Base-by-base conservation (phyloP, 495 filamentous ascomycete species). In the Podospora didyma region DNA sequence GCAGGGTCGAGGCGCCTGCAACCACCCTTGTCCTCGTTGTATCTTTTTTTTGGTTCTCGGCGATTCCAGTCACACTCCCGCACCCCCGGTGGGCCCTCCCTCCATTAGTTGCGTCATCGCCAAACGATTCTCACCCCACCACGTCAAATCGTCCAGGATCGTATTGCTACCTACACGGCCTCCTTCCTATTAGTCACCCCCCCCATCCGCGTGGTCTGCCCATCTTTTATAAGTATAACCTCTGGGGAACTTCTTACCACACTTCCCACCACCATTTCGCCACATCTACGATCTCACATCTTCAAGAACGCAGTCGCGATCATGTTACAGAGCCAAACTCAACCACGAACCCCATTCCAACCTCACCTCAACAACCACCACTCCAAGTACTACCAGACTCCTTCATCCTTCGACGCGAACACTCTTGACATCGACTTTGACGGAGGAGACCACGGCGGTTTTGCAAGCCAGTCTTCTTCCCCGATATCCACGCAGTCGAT, bases 401-500 rank as follows among this genome's bases (percentile, higher is more conserved):
- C 28, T 14, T 28, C 24, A 35, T n/a, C 37, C 48, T 22, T 16
- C 56, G 41, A 46, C 56, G 17, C 44, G 45, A 52, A 45, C 64
- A 49, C 53, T 51, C 47, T 60, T 50, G 64, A 65, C 21, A 24
- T 63, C 41, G 64, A 68, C 44, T 51, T 58, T 50, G 60, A 59
- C 54, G 45, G 35, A n/a, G 58, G 44, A n/a, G 58, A 69, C 52
- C 24, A 54, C 55, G 60, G n/a, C n/a, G n/a, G 50, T 51, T 54
- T 35, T 23, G 50, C 51, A 44, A 70, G 65, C 56, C 16, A 58
- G 53, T 62, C 69, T 39, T 64, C 65, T 7, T 72, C 69, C 2
- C 69, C 69, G 2, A 39, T 63, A 39, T 72, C 67, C 53, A 71
- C 67, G 7, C 63, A 69, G 49, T 69, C 66, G 52, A 23, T 68